phyloP scores from a whole-genome alignment of 192 early-diverging fungal genomes.

The Backusella sp. region DNA sequence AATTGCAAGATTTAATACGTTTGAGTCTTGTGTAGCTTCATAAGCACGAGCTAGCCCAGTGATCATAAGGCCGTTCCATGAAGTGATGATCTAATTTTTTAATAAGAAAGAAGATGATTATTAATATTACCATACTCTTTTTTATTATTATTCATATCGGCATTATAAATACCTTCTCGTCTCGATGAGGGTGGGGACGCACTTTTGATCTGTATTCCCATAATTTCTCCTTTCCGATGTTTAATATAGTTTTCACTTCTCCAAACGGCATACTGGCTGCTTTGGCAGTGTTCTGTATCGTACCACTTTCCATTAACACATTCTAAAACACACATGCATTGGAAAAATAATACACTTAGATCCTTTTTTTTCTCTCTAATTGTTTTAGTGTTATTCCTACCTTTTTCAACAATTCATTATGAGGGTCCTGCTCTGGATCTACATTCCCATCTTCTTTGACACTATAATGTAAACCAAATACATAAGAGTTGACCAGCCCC shows the following conservation, averaged over 20 bases:
- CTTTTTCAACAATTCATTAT: conserved; percentile 54
- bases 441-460: conserved; percentile 57
- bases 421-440: conserved; percentile 48
- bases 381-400: conserved; percentile 24
- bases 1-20: conserved; percentile 41
- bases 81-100: conserved; percentile 42
- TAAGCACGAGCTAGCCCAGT: conserved; percentile 44
- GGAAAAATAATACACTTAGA: neutral
- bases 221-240: conserved; percentile 36
- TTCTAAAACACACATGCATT: conserved; percentile 37
- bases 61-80: conserved; percentile 69
- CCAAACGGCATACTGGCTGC: neutral
- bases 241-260: conserved; percentile 7
- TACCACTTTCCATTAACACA: conserved; percentile 47
- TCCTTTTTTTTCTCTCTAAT: neutral
- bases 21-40: conserved; percentile 30
- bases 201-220: conserved; percentile 37
- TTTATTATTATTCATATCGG: neutral
- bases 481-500: conserved; percentile 26
- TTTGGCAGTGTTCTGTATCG: conserved; percentile 39
- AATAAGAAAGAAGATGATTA: neutral
- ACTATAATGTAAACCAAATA: conserved; percentile 53
- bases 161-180: conserved; percentile 52
- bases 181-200: conserved; percentile 55
- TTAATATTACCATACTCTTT: neutral